Evolutionary conservation across 2,329 filamentous ascomycete species (phyloP).

Genomic region (Paecilomyces sp.): DNA sequence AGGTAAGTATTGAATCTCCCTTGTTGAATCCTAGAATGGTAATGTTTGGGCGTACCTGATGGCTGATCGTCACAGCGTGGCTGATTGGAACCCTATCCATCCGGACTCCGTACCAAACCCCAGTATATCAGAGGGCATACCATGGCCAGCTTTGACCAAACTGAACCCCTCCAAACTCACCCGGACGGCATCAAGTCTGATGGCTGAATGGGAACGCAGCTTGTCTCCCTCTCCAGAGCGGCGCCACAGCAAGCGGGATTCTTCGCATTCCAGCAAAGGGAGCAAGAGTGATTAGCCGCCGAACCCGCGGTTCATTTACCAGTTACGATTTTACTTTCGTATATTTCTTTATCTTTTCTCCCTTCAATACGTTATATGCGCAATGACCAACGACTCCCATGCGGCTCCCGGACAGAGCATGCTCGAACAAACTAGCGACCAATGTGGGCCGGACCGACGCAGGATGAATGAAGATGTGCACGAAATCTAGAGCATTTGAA

Average conservation of each 20-base stretch:
- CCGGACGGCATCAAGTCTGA: slow-evolving; percentile 73
- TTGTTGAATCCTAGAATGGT: neutral
- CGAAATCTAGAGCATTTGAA: neutral
- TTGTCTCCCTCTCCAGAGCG: slow-evolving; percentile 47
- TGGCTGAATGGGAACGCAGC: slow-evolving; percentile 87
- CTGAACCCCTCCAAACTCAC: slow-evolving; percentile 70
- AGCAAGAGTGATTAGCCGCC: slow-evolving; percentile 23
- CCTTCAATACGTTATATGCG: neutral
- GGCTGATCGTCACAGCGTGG: slow-evolving; percentile 23
- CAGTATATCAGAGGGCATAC: slow-evolving; percentile 35
- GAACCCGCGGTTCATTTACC: neutral
- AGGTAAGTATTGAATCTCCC: slow-evolving; percentile 35
- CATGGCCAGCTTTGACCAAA: slow-evolving; percentile 66
- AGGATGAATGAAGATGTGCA: neutral
- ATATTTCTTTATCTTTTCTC: neutral
- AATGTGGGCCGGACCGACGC: neutral
- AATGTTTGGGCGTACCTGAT: slow-evolving; percentile 4
- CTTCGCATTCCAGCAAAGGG: slow-evolving; percentile 16
- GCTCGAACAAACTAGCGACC: neutral
- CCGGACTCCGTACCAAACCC: slow-evolving; percentile 19
- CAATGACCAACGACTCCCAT: neutral
- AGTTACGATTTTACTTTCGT: neutral
- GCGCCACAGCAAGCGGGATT: slow-evolving; percentile 1
- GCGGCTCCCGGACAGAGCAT: neutral
- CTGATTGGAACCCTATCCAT: slow-evolving; percentile 25